Evolutionary conservation across 1,139 yeast species (phyloP).

Genomic region (Kurtzmaniella quercitrusa): DNA sequence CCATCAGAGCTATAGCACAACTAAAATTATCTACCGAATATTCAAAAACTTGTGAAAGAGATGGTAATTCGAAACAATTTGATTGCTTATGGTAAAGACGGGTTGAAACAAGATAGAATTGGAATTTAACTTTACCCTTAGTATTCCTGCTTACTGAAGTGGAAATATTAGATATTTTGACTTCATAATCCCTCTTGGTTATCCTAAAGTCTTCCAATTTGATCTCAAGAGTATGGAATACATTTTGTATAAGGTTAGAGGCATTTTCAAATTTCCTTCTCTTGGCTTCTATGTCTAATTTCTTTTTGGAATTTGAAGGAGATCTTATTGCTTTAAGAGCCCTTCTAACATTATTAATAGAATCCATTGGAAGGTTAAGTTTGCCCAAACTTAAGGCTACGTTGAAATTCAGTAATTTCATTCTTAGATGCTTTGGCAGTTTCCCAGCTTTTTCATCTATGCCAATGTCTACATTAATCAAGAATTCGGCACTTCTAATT

Average conservation of each 20-base stretch:
- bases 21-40: neutral
- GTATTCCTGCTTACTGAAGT: conserved; percentile 8
- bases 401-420: conserved; percentile 17
- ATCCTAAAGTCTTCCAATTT: conserved; percentile 31
- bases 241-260: neutral
- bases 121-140: conserved; percentile 7
- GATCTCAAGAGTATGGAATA: conserved; percentile 12
- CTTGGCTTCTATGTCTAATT: neutral
- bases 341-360: conserved; percentile 6
- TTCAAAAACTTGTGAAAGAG: conserved; percentile 14
- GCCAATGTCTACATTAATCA: conserved; percentile 20
- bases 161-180: conserved; percentile 19
- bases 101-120: conserved; percentile 22
- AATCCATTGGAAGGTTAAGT: conserved; percentile 23
- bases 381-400: conserved; percentile 20
- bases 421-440: conserved; percentile 3
- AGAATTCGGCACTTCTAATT: conserved; percentile 31
- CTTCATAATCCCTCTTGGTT: conserved; percentile 15
- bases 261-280: neutral
- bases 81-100: conserved; percentile 27
- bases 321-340: neutral
- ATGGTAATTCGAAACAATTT: conserved; percentile 33
- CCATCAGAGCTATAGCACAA: neutral
- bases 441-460: conserved; percentile 10
- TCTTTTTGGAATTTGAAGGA: neutral